Conservation (phyloP, 2,329 filamentous ascomycete species). For the Dactylellina haptotyla region DNA sequence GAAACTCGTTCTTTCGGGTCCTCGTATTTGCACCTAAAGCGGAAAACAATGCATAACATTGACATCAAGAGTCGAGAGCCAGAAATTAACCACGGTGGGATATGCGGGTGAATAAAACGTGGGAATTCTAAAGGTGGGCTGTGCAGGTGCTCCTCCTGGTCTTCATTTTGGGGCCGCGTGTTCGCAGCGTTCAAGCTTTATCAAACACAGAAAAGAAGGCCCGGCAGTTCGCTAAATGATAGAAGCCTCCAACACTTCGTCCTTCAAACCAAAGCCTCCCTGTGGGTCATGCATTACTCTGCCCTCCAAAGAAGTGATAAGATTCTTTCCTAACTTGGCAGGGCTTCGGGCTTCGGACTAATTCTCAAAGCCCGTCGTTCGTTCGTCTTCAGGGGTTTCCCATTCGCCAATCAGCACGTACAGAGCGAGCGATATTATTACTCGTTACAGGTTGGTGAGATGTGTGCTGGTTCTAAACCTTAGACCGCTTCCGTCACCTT, state of each 20-base stretch:
- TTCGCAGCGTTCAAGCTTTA: background rate
- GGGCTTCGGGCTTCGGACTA: background rate
- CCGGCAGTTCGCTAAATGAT: background rate
- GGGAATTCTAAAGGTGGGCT: background rate
- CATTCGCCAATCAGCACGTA: no score
- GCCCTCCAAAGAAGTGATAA: background rate
- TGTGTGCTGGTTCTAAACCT: constrained; percentile 15
- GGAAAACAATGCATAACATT: background rate
- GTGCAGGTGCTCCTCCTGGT: background rate
- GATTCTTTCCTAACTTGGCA: background rate
- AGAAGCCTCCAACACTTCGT: background rate
- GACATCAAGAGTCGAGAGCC: no score
- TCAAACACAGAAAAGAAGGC: background rate
- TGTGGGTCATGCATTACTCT: background rate
- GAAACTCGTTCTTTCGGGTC: no score
- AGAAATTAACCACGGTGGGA: background rate
- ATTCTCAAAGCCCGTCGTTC: background rate
- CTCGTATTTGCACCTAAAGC: background rate
- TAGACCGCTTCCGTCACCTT: constrained; percentile 42
- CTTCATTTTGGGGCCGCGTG: background rate
- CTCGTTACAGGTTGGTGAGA: background rate
- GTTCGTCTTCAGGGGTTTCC: background rate
- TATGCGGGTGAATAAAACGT: background rate
- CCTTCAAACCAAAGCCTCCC: background rate
- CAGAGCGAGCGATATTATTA: background rate